Evolutionary conservation across 139 green algal genomes (phyloP), one percentile per base, ranked within the genome.

Genomic region (Micractinium conductrix): DNA sequence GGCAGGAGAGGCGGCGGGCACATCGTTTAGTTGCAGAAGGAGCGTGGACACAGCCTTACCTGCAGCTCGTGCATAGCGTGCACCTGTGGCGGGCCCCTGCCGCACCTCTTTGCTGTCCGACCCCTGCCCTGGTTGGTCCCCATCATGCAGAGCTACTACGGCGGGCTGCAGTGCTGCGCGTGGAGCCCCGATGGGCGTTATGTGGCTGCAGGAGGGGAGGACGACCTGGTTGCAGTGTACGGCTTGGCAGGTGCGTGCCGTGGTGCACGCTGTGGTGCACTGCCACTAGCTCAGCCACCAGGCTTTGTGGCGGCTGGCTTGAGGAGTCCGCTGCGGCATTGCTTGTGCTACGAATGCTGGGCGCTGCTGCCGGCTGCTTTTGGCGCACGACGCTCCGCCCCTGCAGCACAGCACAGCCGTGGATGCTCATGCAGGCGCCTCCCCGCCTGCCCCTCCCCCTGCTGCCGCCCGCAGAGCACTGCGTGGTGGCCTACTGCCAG

Each of bases 201-300:
- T 78, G 86, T 99, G 55, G 93, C 96, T 0, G 87, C 93, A 4
- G 96, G 96, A 0, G 94, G 96, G 0, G 96, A 99, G 86, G 96
- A 99, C 69, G 96, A 99, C 84, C 88, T 98, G 53, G 92, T 99
- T n/a, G 44, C 89, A 10, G 78, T 98, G 12, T 99, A 94, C 83
- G 89, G 88, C 82, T 60, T 95, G 38, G 74, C 69, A 58, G 76
- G 76, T 71, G 38, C n/a, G n/a, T n/a, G n/a, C n/a, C n/a, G n/a
- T n/a, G n/a, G n/a, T n/a, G n/a, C n/a, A n/a, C n/a, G n/a, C n/a
- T n/a, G n/a, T n/a, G n/a, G n/a, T n/a, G n/a, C n/a, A n/a, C n/a
- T n/a, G n/a, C n/a, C n/a, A n/a, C n/a, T n/a, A n/a, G n/a, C n/a
- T n/a, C n/a, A n/a, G n/a, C n/a, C n/a, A n/a, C n/a, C n/a, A n/a